Base-by-base conservation (phyloP, 345 rosid genomes). In the Bruguiera sexangula region DNA sequence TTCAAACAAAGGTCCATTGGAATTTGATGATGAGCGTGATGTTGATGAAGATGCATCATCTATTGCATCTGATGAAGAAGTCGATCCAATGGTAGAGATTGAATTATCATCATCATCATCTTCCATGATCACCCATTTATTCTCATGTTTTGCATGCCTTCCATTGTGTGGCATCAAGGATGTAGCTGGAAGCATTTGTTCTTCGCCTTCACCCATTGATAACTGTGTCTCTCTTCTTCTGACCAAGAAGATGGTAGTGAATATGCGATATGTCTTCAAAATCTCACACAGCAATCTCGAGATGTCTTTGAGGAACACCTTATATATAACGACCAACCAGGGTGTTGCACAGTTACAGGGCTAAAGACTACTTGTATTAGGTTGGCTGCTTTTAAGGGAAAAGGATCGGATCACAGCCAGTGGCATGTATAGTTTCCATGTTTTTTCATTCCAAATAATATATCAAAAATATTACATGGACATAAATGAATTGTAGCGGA, bases 31-130 rank as follows among this genome's bases (percentile, higher is more conserved):
- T 60, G 79, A 70, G 21, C 69, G 26, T 39, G 72, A 73, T 4
- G 69, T 10, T 29, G 73, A 31, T 39, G 78, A 69, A 21, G 77
- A 67, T 74, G 78, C 73, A 54, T 63, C 69, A 52, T 56, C 80
- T 4, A 34, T 54, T 63, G 22, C 6, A 24, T 71, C 80, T 53
- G 72, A 71, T 39, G 75, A 70, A 13, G 68, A 71, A 62, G 56
- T 36, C 19, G 75, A 66, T 60, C 72, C 71, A 53, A 21, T 56
- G 27, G 66, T 16, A 27, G 18, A 26, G 3, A 24, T 43, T 58
- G 78, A 69, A 29, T 62, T 26, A 43, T 62, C 52, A 39, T 63
- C 60, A 34, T 55, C 29, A 60, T 60, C 50, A 13, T 50, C 31
- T 48, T 65, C 62, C 58, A 34, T 24, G 62, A 34, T 62, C 66